Evolutionary conservation across 2,329 filamentous ascomycete genomes (phyloP).

Genomic region (Monilinia polystroma): DNA sequence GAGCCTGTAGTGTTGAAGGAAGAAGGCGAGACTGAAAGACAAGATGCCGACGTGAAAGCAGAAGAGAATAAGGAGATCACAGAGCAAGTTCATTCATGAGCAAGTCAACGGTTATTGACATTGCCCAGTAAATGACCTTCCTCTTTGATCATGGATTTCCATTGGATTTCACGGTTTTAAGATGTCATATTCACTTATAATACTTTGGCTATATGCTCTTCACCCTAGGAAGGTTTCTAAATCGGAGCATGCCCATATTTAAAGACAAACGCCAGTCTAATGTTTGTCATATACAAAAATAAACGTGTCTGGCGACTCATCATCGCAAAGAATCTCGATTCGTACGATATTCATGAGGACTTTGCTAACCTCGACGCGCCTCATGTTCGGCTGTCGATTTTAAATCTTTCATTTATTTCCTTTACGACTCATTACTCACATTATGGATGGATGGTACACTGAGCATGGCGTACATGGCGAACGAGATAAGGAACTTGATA

Average conservation of each 20-base stretch:
- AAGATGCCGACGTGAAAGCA: slow-evolving; percentile 37
- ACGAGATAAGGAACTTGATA: slow-evolving; percentile 1
- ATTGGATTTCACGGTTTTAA: slow-evolving; percentile 2
- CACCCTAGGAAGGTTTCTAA: no score
- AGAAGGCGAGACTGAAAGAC: slow-evolving; percentile 37
- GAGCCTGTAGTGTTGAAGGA: slow-evolving; percentile 39
- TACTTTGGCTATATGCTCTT: neutral
- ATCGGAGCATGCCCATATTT: neutral
- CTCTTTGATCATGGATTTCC: slow-evolving; percentile 12
- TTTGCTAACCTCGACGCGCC: neutral
- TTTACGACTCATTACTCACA: neutral
- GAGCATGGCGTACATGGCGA: slow-evolving; percentile 29
- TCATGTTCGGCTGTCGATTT: neutral
- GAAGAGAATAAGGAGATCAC: slow-evolving; percentile 24
- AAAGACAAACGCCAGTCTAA: neutral
- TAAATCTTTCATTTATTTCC: neutral
- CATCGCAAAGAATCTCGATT: neutral
- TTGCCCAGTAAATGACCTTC: neutral
- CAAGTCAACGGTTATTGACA: neutral
- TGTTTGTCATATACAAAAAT: neutral
- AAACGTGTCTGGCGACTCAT: neutral
- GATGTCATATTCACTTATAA: neutral
- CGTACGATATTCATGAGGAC: neutral
- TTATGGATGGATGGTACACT: slow-evolving; percentile 22
- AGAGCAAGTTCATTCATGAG: slow-evolving; percentile 22